Evolutionary conservation across 1,284 basidiomycete species (phyloP), one percentile per base, ranked within the genome.

Genomic region (Cryptococcus neoformans): DNA sequence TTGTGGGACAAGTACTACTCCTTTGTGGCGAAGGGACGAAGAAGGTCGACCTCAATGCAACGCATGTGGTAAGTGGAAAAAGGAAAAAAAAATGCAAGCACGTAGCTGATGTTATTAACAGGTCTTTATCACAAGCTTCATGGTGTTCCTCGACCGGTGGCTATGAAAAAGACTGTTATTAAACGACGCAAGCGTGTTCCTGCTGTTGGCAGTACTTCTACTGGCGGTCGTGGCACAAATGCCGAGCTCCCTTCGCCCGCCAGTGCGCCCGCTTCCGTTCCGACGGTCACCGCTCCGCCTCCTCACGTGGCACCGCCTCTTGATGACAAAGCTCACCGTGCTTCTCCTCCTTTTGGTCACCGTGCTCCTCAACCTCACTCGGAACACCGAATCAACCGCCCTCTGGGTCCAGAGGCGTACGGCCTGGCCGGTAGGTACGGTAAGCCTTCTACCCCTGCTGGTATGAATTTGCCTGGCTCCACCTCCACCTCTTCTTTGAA

Each of bases 161-260:
- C 92, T 57, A 94, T 99, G 92, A 97, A 96, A 80, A 97, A 98
- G 82, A 90, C 91, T 3, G 92, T 97, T 67, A 99, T 99, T 82
- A 99, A 99, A 81, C 86, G 95, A 40, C 83, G 95, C 62, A 98
- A 98, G 80, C 87, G 95, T 65, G 92, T 98, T 36, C 90, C 93
- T 49, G 92, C 91, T 42, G 87, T 78, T 10, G 69, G 72, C 2
- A 56, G 62, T 39, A 44, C 3, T 12, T 44, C 42, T n/a, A 21
- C 40, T 48, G 62, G 51, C 37, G 53, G 55, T 55, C 46, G 61
- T 51, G 54, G 17, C 46, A 40, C 17, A 36, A 44, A 49, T 6
- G 38, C 53, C 8, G 53, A 58, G 21, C 49, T 49, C 11, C 49
- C 49, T 14, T 35, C 50, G 6, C 36, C 52, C 8, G 16, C 47